Conservation (phyloP, 2,329 filamentous ascomycete species). For the Ceratocystis lukuohia region DNA sequence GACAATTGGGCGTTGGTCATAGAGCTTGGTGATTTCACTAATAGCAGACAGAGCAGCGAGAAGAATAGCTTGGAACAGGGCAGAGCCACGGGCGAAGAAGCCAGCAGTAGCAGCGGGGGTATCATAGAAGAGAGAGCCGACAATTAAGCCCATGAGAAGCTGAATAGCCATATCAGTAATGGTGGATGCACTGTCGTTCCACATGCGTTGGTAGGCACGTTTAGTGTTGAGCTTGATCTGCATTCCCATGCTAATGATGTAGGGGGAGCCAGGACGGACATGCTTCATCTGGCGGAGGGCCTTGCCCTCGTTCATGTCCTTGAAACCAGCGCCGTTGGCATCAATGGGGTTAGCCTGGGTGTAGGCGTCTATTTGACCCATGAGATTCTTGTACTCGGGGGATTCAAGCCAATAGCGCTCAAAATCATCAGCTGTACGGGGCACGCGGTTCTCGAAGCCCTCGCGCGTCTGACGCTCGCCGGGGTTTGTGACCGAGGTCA, state of each 20-base stretch:
- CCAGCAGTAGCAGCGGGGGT: slow-evolving; percentile 36
- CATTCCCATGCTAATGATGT: slow-evolving; percentile 42
- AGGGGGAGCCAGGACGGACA: slow-evolving; percentile 41
- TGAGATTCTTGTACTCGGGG: slow-evolving; percentile 31
- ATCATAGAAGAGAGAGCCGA: slow-evolving; percentile 47
- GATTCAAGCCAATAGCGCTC: slow-evolving; percentile 36
- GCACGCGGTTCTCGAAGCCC: slow-evolving; percentile 49
- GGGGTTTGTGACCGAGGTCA: slow-evolving; percentile 55
- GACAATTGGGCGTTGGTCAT: slow-evolving; percentile 35
- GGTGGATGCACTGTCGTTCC: slow-evolving; percentile 38
- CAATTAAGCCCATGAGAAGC: slow-evolving; percentile 44
- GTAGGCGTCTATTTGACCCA: slow-evolving; percentile 38
- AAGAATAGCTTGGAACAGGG: slow-evolving; percentile 47
- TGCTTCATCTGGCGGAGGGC: slow-evolving; percentile 39
- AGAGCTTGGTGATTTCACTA: slow-evolving; percentile 37
- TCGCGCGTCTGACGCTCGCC: slow-evolving; percentile 40
- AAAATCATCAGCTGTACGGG: slow-evolving; percentile 58
- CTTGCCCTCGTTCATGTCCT: slow-evolving; percentile 36
- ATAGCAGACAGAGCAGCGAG: slow-evolving; percentile 46
- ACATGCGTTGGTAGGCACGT: slow-evolving; percentile 39
- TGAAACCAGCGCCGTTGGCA: slow-evolving; percentile 28
- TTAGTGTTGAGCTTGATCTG: slow-evolving; percentile 40
- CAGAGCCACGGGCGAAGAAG: slow-evolving; percentile 42
- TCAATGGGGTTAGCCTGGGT: slow-evolving; percentile 34
- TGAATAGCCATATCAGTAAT: slow-evolving; percentile 35